Evolutionary conservation across 2,329 filamentous ascomycete genomes (phyloP).

Genomic region (Paraphoma chrysanthemicola): DNA sequence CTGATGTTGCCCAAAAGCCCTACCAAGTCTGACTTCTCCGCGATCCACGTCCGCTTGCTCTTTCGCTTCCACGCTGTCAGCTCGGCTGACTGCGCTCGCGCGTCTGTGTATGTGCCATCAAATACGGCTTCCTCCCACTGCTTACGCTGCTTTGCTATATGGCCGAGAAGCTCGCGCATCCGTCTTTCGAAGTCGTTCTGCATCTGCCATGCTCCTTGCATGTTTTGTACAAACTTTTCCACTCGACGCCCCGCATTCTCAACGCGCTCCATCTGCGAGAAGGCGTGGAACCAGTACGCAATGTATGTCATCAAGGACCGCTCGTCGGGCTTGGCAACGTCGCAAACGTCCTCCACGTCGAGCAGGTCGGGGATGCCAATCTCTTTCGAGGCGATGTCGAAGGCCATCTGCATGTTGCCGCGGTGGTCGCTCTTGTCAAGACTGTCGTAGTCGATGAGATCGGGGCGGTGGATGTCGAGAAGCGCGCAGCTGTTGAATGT

Average conservation of each 20-base stretch:
- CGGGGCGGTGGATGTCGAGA: constrained; percentile 94
- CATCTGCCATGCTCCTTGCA: constrained; percentile 99
- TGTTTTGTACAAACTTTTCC: constrained; percentile 98
- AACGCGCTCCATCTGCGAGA: constrained; percentile 98
- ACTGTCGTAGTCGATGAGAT: constrained; percentile 94
- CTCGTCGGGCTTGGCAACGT: constrained; percentile 95
- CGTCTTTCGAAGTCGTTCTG: constrained; percentile 93
- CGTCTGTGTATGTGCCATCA: constrained; percentile 89
- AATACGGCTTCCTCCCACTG: constrained; percentile 83
- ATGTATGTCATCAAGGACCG: constrained; percentile 99
- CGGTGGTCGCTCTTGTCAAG: constrained; percentile 93
- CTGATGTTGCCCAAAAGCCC: constrained; percentile 97
- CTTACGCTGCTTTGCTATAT: constrained; percentile 75
- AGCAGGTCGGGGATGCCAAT: constrained; percentile 96
- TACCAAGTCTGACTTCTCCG: constrained; percentile 94
- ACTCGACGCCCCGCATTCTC: constrained; percentile 96
- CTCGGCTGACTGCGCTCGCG: constrained; percentile 81
- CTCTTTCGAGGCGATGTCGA: constrained; percentile 93
- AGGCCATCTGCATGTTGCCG: constrained; percentile 97
- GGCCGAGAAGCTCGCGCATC: constrained; percentile 80
- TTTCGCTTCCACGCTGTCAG: constrained; percentile 91
- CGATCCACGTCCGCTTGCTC: constrained; percentile 93
- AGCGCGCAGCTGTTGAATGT: constrained; percentile 72
- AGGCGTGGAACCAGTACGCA: constrained; percentile 99
- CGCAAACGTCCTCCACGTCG: constrained; percentile 97